Conservation (phyloP, 2,329 filamentous ascomycete species). For the Pseudogymnoascus sp. region DNA sequence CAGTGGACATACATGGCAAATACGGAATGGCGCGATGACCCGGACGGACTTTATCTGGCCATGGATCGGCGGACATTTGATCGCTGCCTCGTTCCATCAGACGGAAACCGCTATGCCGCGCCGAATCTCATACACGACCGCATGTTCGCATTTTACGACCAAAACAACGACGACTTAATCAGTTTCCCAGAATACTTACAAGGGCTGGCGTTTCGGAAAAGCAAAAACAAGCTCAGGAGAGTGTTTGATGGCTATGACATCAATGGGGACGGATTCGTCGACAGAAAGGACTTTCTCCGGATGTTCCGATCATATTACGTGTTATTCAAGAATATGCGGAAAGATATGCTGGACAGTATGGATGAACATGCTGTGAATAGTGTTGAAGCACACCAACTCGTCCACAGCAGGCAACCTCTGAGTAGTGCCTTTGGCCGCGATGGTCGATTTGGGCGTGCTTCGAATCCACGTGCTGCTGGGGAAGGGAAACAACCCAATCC, state of each 20-base stretch:
- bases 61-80: constrained; percentile 94
- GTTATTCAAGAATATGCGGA: constrained; percentile 80
- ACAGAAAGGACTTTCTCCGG: constrained; percentile 77
- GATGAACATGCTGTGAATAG: constrained; percentile 72
- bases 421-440: constrained; percentile 68
- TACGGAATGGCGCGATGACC: constrained; percentile 73
- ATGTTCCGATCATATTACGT: constrained; percentile 91
- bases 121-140: constrained; percentile 92
- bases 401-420: constrained; percentile 66
- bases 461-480: constrained; percentile 43
- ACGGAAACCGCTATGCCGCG: constrained; percentile 64
- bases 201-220: constrained; percentile 63
- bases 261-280: constrained; percentile 77
- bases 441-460: constrained; percentile 56
- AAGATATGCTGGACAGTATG: constrained; percentile 69
- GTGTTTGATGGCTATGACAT: constrained; percentile 89
- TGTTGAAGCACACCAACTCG: constrained; percentile 66
- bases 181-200: constrained; percentile 87
- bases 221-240: constrained; percentile 59
- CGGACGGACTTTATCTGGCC: constrained; percentile 66
- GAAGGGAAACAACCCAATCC: constrained; percentile 58
- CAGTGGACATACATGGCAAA: constrained; percentile 94
- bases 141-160: constrained; percentile 95
- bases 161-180: constrained; percentile 79
- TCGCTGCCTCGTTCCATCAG: constrained; percentile 78